Conservation (phyloP, 1,284 basidiomycete genomes). For the Pholiota adiposa region DNA sequence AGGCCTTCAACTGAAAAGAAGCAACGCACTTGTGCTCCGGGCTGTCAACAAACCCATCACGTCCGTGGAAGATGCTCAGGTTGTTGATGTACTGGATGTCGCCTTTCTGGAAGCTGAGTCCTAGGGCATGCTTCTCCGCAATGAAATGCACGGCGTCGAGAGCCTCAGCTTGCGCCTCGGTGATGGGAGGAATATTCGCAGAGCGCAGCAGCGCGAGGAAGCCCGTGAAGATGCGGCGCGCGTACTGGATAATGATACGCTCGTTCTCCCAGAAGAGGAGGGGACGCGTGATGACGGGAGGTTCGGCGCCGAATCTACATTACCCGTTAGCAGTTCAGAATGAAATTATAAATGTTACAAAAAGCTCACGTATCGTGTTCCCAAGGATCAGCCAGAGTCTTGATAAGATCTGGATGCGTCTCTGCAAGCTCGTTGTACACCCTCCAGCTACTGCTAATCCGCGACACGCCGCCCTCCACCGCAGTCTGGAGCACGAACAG, state of each 20-base stretch:
- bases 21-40: slow-evolving; percentile 36
- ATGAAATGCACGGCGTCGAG: slow-evolving; percentile 45
- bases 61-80: slow-evolving; percentile 43
- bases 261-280: slow-evolving; percentile 40
- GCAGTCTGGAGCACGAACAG: slow-evolving; percentile 41
- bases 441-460: slow-evolving; percentile 41
- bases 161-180: slow-evolving; percentile 48
- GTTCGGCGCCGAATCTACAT: slow-evolving; percentile 39
- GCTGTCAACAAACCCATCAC: slow-evolving; percentile 44
- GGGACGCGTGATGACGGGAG: slow-evolving; percentile 37
- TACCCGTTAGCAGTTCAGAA: not conserved
- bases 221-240: slow-evolving; percentile 45
- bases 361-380: slow-evolving; percentile 39
- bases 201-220: slow-evolving; percentile 26
- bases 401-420: slow-evolving; percentile 45
- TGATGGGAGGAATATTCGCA: slow-evolving; percentile 43
- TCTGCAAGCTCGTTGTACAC: slow-evolving; percentile 48
- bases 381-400: slow-evolving; percentile 42
- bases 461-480: slow-evolving; percentile 42
- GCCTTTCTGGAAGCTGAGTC: slow-evolving; percentile 47
- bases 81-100: slow-evolving; percentile 52
- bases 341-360: not conserved
- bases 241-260: slow-evolving; percentile 45
- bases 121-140: slow-evolving; percentile 42
- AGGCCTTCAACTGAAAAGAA: slow-evolving; percentile 30